These are phyloP conservation scores for Eleusine coracana DNA, from an alignment of 176 grass and related monocot genomes.

Conservation along the genomic window DNA sequence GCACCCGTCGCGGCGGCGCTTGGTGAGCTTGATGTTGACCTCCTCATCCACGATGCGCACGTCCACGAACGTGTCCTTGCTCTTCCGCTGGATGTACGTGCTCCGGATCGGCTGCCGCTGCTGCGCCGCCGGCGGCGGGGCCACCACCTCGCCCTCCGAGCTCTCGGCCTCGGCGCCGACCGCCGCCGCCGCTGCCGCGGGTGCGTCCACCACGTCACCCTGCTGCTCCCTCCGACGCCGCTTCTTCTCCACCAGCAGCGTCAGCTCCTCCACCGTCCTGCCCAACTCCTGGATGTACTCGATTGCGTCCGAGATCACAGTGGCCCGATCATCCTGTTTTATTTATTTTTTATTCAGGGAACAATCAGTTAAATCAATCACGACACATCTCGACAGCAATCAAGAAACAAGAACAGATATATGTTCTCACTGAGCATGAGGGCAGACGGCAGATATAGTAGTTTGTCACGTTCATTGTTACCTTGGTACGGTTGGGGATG, in stretches of 20 bases:
- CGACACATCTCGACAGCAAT: neutral
- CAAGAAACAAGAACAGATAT: neutral
- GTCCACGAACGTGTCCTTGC: conserved; percentile 86
- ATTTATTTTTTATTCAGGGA: no score
- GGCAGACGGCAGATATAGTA: no score
- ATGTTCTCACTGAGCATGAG: no score
- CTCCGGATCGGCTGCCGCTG: conserved; percentile 57
- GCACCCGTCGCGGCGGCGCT: conserved; percentile 75
- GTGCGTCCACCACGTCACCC: conserved; percentile 44
- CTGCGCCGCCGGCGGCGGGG: neutral
- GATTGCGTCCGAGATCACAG: conserved; percentile 69
- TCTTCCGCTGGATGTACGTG: conserved; percentile 84
- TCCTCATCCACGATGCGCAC: conserved; percentile 95
- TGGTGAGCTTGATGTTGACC: conserved; percentile 93
- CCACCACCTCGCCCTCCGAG: conserved; percentile 49
- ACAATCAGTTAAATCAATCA: neutral
- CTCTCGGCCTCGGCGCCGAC: conserved; percentile 40
- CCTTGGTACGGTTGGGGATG: conserved; percentile 78
- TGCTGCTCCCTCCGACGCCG: conserved; percentile 47
- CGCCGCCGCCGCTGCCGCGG: neutral
- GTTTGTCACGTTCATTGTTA: neutral
- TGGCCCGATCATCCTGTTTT: conserved; percentile 62
- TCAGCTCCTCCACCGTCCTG: conserved; percentile 72
- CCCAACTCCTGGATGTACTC: conserved; percentile 83
- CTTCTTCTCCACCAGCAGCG: conserved; percentile 71